These are phyloP conservation scores for Kluyveromyces nonfermentans DNA, from an alignment of 805 yeast species.

Conservation along the genomic window DNA sequence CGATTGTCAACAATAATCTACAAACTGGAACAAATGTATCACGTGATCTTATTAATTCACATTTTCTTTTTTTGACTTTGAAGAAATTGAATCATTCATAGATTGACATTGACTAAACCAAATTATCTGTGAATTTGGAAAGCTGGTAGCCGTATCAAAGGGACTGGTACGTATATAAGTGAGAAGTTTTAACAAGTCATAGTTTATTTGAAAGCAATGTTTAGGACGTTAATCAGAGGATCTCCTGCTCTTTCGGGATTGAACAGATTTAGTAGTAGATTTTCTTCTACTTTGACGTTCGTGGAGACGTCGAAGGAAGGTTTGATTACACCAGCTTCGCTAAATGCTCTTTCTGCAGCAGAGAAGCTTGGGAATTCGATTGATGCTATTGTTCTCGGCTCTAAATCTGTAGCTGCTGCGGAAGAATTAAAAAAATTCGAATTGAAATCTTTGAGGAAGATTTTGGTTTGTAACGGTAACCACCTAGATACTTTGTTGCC, in stretches of 20 bases:
- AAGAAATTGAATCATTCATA: not conserved
- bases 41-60: not conserved
- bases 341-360: constrained; percentile 74
- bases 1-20: too few relatives aligned
- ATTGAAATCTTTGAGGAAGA: constrained; percentile 35
- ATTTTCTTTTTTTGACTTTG: not conserved
- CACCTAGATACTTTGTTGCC: constrained; percentile 66
- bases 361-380: constrained; percentile 63
- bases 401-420: constrained; percentile 44
- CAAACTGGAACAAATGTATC: not conserved
- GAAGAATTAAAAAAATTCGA: constrained; percentile 18
- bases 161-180: not conserved
- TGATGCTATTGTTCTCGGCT: constrained; percentile 69
- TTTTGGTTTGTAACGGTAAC: constrained; percentile 45
- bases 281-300: constrained; percentile 66
- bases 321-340: constrained; percentile 53
- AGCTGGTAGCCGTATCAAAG: not conserved
- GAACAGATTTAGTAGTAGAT: constrained; percentile 26
- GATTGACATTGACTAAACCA: too few relatives aligned
- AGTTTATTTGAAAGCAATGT: not conserved
- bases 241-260: not conserved
- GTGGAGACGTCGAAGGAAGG: constrained; percentile 52
- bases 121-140: too few relatives aligned
- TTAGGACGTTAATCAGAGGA: not conserved
- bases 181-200: not conserved